Evolutionary conservation across 768 basidiomycete species (phyloP).

Genomic region (Lactarius sanguifluus): DNA sequence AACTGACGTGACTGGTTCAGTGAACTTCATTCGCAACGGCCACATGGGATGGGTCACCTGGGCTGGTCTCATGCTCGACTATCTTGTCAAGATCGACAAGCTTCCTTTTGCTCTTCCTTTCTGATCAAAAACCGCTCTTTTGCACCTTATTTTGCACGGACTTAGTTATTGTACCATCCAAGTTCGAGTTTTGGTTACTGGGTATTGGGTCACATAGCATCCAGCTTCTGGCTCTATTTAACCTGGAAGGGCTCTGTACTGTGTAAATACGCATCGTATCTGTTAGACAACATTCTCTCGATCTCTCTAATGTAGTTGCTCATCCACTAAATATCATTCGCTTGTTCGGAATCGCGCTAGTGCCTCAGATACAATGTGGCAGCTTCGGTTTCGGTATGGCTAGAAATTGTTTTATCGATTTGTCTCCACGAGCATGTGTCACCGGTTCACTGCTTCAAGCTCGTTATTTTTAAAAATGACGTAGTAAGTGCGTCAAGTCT

Average conservation of each 20-base stretch:
- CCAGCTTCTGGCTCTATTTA: constrained; percentile 1
- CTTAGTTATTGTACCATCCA: constrained; percentile 6
- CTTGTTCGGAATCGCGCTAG: background rate
- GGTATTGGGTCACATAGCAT: background rate
- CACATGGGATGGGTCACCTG: constrained; percentile 30
- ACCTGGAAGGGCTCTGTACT: background rate
- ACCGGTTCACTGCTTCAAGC: no score
- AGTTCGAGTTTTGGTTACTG: background rate
- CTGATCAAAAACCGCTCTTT: constrained; percentile 7
- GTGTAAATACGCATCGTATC: constrained; percentile 11
- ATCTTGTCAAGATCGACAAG: constrained; percentile 28
- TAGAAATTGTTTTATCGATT: no score
- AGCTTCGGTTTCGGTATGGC: no score
- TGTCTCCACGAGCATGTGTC: no score
- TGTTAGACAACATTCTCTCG: constrained; percentile 3
- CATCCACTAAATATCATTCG: background rate
- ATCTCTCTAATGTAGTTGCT: background rate
- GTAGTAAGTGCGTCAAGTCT: no score
- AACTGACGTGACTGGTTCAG: constrained; percentile 9
- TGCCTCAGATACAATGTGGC: no score
- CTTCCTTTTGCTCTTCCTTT: constrained; percentile 20
- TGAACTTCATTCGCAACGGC: constrained; percentile 29
- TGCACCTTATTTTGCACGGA: background rate
- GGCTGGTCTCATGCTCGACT: constrained; percentile 31
- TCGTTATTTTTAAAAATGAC: no score